Conservation (phyloP, 257 asterid genomes). For the Nicotiana noctiflora region DNA sequence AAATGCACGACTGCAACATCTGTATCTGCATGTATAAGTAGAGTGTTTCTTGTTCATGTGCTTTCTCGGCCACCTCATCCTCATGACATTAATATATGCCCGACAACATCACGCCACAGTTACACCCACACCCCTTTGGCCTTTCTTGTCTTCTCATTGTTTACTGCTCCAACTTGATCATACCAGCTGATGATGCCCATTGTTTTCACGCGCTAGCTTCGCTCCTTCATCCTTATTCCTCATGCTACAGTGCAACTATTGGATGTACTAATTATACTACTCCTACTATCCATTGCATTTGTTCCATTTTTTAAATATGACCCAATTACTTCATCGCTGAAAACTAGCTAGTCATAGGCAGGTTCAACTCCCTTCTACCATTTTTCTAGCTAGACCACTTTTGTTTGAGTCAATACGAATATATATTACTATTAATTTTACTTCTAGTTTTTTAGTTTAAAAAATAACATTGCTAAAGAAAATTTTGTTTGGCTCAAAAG, state of each 20-base stretch:
- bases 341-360: neutral
- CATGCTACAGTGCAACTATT: neutral
- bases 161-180: neutral
- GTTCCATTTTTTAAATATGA: neutral
- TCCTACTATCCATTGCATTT: neutral
- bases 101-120: slow-evolving; percentile 8
- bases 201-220: neutral
- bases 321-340: neutral
- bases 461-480: too few species aligned
- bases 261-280: neutral
- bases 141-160: neutral
- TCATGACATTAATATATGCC: neutral
- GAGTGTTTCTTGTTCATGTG: slow-evolving; percentile 1
- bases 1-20: neutral
- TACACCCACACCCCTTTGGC: slow-evolving; percentile 1
- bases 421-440: too few species aligned
- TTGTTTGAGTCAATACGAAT: neutral
- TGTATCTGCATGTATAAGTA: neutral
- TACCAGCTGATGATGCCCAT: neutral
- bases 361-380: neutral
- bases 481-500: too few species aligned
- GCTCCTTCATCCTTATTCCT: neutral
- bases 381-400: neutral
- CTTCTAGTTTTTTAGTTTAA: too few species aligned
- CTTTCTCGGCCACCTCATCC: neutral